These are phyloP conservation scores for Herpetospermum pedunculosum DNA, from an alignment of 306 rosid species.

Conservation along the genomic window DNA sequence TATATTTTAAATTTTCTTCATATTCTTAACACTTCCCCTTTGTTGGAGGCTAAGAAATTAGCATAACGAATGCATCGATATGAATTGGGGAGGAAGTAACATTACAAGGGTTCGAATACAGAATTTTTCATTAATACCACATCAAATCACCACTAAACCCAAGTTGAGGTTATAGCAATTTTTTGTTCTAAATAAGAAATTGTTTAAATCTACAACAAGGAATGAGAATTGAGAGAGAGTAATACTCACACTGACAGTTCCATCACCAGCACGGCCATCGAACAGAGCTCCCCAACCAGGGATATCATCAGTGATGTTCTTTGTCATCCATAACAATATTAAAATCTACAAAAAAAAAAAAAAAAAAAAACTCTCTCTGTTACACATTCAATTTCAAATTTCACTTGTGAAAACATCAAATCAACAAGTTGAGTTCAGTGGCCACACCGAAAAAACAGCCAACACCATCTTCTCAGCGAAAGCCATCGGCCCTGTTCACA, in stretches of 20 bases:
- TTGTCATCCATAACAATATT: constrained; percentile 83
- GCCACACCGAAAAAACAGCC: constrained; percentile 55
- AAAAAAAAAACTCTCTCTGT: too few relatives aligned
- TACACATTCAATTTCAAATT: neutral
- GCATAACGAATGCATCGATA: too few relatives aligned
- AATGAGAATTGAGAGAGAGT: neutral
- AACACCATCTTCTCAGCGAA: constrained; percentile 88
- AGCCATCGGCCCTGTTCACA: constrained; percentile 58
- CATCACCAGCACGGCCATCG: constrained; percentile 72
- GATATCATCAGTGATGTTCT: constrained; percentile 67
- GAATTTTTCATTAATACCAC: neutral
- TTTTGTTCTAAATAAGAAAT: neutral
- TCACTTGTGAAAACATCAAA: too few relatives aligned
- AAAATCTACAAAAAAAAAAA: constrained; percentile 29
- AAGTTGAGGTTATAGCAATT: neutral
- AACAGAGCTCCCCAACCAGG: constrained; percentile 92
- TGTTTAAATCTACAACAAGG: neutral
- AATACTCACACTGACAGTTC: constrained; percentile 66
- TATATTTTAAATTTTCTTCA: neutral
- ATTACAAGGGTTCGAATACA: too few relatives aligned
- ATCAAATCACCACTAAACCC: neutral
- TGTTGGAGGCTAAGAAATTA: neutral
- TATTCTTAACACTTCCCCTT: neutral
- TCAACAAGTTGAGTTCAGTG: neutral
- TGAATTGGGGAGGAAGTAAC: too few relatives aligned